Base-by-base conservation (phyloP, 352 stramenopile species). In the Phytopythium vexans region DNA sequence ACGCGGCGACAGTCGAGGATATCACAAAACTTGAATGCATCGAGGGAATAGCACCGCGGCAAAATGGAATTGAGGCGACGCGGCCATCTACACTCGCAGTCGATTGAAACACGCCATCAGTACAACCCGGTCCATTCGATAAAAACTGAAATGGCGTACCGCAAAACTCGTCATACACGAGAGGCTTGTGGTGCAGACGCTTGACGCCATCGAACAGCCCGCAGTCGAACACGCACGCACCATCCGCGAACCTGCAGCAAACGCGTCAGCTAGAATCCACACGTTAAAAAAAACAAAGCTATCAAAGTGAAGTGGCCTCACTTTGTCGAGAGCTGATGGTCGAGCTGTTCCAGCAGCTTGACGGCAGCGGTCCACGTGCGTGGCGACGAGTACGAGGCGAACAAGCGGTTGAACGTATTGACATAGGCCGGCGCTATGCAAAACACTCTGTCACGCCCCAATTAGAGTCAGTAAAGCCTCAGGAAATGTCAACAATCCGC, bases 1-100 rank as follows among this genome's bases (percentile, higher is more conserved):
- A 95, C 12, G 82, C 80, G 0, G 86, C 74, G 3, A 92, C 82
- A 3, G 86, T 95, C 15, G 86, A 95, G 0, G 81, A 73, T 8
- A 92, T 72, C 16, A 95, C 69, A 49, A 95, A 95, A 11, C 82
- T 74, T 10, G 83, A 92, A 52, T 95, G 86, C 79, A 91, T 94
- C 31, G 86, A 89, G 38, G 86, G 86, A 54, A 91, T 82, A 0
- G 62, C 52, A 3, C 80, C 82, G 4, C 82, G 82, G 38, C 72
- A 87, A 46, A 83, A 90, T 16, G 78, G 74, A 33, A 95, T 89
- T 6, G 85, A 95, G 27, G 85, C 81, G 38, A 95, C 85, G 3
- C 81, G 68, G 43, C 85, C 85, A 52, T 92, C 85, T 95, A 48
- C 11, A 38, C 12, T 35, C 4, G 11, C 12, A 27, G 21, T 27